These are phyloP conservation scores for Elsinoe arachidis DNA, from an alignment of 2,329 filamentous ascomycete genomes.

Conservation along the genomic window DNA sequence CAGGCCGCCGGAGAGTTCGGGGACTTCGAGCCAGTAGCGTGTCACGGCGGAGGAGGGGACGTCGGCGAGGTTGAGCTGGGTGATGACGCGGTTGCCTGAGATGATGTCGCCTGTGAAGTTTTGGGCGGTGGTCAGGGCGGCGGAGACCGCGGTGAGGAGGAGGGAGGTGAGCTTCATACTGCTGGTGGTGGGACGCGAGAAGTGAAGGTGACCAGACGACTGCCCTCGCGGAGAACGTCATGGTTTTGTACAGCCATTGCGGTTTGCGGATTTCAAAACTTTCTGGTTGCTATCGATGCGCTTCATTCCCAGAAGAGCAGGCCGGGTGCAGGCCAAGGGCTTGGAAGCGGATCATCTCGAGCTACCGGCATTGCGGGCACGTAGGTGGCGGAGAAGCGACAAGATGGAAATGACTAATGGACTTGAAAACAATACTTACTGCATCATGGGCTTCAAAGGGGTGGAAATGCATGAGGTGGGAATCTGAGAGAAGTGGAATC, in stretches of 20 bases:
- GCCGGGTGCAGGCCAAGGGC: conserved; percentile 1
- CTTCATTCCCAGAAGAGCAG: conserved; percentile 10
- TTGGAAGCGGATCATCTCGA: conserved; percentile 1
- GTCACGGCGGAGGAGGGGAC: conserved; percentile 30
- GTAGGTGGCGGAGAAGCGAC: not conserved
- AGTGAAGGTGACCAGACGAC: too few species aligned
- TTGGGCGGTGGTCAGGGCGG: not conserved
- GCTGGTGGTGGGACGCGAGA: not conserved
- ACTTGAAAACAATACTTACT: not conserved
- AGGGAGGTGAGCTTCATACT: not conserved
- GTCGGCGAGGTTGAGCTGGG: conserved; percentile 23
- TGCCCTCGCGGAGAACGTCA: not conserved
- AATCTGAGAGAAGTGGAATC: too few species aligned
- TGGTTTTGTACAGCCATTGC: not conserved
- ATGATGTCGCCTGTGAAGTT: conserved; percentile 9
- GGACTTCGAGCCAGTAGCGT: conserved; percentile 31
- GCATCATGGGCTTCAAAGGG: not conserved
- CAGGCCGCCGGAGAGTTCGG: conserved; percentile 32
- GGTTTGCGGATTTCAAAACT: not conserved
- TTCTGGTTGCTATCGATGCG: not conserved
- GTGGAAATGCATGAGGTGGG: not conserved
- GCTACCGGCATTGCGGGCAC: not conserved
- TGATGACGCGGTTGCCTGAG: not conserved
- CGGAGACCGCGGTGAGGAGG: not conserved
- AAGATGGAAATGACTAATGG: not conserved